Base-by-base conservation (phyloP, 2,329 filamentous ascomycete species). In the Exophiala bonariae region DNA sequence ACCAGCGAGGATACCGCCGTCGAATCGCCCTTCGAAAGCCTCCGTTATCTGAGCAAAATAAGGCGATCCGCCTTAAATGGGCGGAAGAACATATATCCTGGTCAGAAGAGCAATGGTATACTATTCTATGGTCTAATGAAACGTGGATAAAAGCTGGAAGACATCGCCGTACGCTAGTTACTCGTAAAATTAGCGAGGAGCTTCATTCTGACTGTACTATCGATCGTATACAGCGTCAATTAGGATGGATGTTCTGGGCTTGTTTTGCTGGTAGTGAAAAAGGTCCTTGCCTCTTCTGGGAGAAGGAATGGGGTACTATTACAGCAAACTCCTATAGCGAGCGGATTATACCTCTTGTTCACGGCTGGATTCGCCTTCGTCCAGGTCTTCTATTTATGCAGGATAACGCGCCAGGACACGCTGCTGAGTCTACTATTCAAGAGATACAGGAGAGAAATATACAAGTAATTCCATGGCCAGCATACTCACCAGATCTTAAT, bases 231-330 rank as follows among this genome's bases (percentile, higher is more conserved):
- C 49, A 57, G 26, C 36, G 49, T 13, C 57, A 57, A 41, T 26
- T 41, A 17, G 60, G 62, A 3, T 64, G 48, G 58, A 64, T 64
- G 54, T 64, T 66, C 40, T 66, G 50, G 56, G 62, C 53, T 11
- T 60, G 52, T 39, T 63, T 65, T 50, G 52, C 42, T 37, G 56
- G 61, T 18, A 31, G 13, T 32, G 35, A 30, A 4, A 64, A 63
- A 52, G 61, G 61, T 4, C 58, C 52, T 23, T 49, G 48, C 13
- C 36, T 65, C 16, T 63, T 65, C 46, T 66, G 52, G 62, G 58
- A 64, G 52, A 65, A 65, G 50, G 61, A 62, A 23, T 66, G 50
- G 60, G 56, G 56, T 18, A 47, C 28, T 22, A 64, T 65, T 23
- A 60, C 55, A 14, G 39, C 34, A 8, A 42, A 61, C 32, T 56